Conservation (phyloP, 768 basidiomycete genomes). For the Boletus rubropictus region DNA sequence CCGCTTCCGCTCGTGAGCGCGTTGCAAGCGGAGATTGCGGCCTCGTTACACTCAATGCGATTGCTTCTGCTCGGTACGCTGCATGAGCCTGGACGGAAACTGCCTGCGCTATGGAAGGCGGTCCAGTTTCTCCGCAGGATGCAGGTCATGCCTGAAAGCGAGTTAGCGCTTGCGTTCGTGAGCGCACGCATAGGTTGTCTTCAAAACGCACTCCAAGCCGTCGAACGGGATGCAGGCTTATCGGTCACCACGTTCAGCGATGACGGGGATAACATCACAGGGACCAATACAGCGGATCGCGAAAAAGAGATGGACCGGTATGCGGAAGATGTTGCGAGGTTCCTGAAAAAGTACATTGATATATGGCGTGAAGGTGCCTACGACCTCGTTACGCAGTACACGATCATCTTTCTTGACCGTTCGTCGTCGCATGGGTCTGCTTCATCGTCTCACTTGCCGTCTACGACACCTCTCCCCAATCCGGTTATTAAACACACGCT, state of each 20-base stretch:
- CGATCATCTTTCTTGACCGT: conserved; percentile 82
- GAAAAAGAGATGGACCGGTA: conserved; percentile 50
- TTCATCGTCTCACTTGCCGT: conserved; percentile 16
- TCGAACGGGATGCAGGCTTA: conserved; percentile 38
- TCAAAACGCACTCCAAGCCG: conserved; percentile 48
- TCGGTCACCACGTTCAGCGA: conserved; percentile 25
- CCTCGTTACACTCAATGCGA: conserved; percentile 62
- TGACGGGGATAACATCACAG: conserved; percentile 10
- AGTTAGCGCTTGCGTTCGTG: conserved; percentile 84
- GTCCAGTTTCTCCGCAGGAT: conserved; percentile 83
- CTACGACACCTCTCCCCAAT: conserved; percentile 19
- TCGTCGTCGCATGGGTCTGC: conserved; percentile 30
- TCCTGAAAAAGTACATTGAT: conserved; percentile 83
- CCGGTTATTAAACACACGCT: conserved; percentile 28
- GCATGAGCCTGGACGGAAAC: conserved; percentile 75
- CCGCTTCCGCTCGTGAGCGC: conserved; percentile 36
- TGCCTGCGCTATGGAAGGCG: conserved; percentile 86
- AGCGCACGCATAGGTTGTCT: conserved; percentile 65
- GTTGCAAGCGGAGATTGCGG: conserved; percentile 60
- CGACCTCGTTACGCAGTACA: conserved; percentile 86
- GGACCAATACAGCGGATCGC: conserved; percentile 27
- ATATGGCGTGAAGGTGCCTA: conserved; percentile 89
- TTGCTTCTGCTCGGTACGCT: conserved; percentile 71
- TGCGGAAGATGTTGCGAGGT: conserved; percentile 67
- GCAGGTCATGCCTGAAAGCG: conserved; percentile 63